Percentiles rank a stretch among this genome's conserved stretches.
Evolutionary conservation across 805 yeast species (phyloP).

Genomic region (Metschnikowia lachancei): DNA sequence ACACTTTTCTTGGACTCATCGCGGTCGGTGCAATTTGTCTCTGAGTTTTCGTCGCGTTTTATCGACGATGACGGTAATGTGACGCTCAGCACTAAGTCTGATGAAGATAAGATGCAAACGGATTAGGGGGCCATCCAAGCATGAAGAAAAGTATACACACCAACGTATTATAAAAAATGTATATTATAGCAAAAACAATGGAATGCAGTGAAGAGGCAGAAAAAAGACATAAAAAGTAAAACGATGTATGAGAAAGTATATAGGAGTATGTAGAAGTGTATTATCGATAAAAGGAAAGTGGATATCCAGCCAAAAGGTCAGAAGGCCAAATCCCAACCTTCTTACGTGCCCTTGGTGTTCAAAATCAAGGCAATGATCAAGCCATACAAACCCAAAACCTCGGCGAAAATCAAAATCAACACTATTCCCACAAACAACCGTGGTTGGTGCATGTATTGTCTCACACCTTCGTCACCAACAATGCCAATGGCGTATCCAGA

Average conservation of each 20-base stretch:
- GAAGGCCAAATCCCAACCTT: too few species aligned
- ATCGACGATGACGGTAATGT: slow-evolving; percentile 80
- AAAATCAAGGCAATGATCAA: slow-evolving; percentile 92
- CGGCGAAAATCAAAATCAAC: slow-evolving; percentile 84
- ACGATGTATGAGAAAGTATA: neutral
- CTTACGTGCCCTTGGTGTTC: slow-evolving; percentile 69
- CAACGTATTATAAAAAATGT: neutral
- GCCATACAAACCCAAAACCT: slow-evolving; percentile 87
- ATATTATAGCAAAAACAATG: neutral
- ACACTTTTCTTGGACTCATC: slow-evolving; percentile 82
- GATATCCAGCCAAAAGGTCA: too few species aligned
- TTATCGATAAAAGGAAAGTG: too few species aligned
- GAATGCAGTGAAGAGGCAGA: slow-evolving; percentile 5
- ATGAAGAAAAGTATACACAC: neutral
- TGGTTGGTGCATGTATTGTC: slow-evolving; percentile 85
- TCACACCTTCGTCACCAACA: slow-evolving; percentile 91
- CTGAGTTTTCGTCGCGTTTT: slow-evolving; percentile 63
- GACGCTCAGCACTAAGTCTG: slow-evolving; percentile 39
- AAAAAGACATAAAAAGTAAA: slow-evolving; percentile 4
- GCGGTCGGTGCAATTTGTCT: slow-evolving; percentile 83
- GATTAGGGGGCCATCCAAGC: slow-evolving; percentile 11
- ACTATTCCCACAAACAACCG: slow-evolving; percentile 87
- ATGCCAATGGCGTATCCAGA: slow-evolving; percentile 96
- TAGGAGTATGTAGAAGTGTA: slow-evolving; percentile 5
- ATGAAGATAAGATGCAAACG: slow-evolving; percentile 42